Evolutionary conservation across 768 basidiomycete species (phyloP).

Genomic region (Leucosporidium scottii): DNA sequence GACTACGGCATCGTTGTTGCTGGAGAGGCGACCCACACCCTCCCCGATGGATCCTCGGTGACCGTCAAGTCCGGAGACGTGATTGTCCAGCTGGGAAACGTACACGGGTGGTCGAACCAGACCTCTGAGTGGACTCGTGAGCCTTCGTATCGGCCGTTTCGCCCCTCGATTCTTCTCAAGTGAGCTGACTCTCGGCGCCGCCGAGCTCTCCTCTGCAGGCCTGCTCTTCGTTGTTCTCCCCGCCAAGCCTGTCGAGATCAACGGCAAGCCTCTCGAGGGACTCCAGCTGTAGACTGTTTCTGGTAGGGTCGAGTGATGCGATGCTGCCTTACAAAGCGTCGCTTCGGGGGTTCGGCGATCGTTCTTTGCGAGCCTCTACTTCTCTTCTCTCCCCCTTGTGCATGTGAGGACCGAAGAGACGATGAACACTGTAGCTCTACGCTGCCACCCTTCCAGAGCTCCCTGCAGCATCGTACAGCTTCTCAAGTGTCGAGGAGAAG

Average conservation of each 20-base stretch:
- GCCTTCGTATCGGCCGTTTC: not conserved
- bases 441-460: no score
- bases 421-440: no score
- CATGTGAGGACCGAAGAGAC: no score
- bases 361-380: no score
- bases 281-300: not conserved
- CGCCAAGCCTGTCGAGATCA: not conserved
- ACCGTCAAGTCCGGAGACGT: not conserved
- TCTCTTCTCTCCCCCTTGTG: no score
- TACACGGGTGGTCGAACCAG: not conserved
- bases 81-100: not conserved
- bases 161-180: no score
- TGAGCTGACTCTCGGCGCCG: not conserved
- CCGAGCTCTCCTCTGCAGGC: not conserved
- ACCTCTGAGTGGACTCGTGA: not conserved
- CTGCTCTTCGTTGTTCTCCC: not conserved
- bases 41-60: not conserved
- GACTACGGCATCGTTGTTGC: not conserved
- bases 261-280: not conserved
- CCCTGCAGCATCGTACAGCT: no score
- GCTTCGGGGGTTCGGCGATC: no score
- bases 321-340: no score
- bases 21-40: not conserved
- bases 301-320: no score
- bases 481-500: no score